Evolutionary conservation across 1,284 basidiomycete genomes (phyloP).

Genomic region (Sparassis latifolia): DNA sequence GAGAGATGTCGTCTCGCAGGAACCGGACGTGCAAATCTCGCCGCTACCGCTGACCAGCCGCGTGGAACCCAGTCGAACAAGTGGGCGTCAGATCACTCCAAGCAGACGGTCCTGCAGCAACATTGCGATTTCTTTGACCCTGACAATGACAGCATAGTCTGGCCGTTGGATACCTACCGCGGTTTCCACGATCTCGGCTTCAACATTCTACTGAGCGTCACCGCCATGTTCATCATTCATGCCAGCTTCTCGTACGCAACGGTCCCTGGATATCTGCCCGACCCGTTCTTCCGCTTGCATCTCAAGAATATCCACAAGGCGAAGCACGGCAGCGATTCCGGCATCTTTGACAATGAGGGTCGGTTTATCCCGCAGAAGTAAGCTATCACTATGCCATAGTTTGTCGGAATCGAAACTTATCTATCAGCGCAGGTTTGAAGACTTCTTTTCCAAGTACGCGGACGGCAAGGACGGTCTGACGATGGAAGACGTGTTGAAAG

Average conservation of each 20-base stretch:
- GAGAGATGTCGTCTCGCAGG: slow-evolving; percentile 5
- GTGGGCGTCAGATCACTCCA: slow-evolving; percentile 13
- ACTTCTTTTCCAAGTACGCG: slow-evolving; percentile 34
- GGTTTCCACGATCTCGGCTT: slow-evolving; percentile 38
- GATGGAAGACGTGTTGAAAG: slow-evolving; percentile 21
- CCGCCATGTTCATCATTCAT: slow-evolving; percentile 35
- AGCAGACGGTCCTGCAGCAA: slow-evolving; percentile 31
- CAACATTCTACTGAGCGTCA: slow-evolving; percentile 31
- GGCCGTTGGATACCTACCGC: slow-evolving; percentile 39
- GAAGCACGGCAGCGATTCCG: slow-evolving; percentile 44
- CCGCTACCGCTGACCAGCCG: slow-evolving; percentile 7
- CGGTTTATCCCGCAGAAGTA: slow-evolving; percentile 32
- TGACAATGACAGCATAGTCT: slow-evolving; percentile 38
- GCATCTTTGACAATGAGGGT: slow-evolving; percentile 37
- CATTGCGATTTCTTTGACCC: slow-evolving; percentile 38
- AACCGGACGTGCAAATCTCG: slow-evolving; percentile 14
- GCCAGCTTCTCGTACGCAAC: slow-evolving; percentile 31
- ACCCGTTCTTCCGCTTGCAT: slow-evolving; percentile 39
- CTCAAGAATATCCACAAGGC: slow-evolving; percentile 33
- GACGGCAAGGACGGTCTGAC: slow-evolving; percentile 11
- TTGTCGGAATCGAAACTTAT: background rate
- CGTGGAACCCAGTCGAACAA: slow-evolving; percentile 9
- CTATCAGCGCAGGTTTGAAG: slow-evolving; percentile 25
- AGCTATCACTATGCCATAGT: background rate
- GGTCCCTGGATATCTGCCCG: slow-evolving; percentile 22